Evolutionary conservation across 2,329 filamentous ascomycete genomes (phyloP).

Genomic region (Coleophoma crateriformis): DNA sequence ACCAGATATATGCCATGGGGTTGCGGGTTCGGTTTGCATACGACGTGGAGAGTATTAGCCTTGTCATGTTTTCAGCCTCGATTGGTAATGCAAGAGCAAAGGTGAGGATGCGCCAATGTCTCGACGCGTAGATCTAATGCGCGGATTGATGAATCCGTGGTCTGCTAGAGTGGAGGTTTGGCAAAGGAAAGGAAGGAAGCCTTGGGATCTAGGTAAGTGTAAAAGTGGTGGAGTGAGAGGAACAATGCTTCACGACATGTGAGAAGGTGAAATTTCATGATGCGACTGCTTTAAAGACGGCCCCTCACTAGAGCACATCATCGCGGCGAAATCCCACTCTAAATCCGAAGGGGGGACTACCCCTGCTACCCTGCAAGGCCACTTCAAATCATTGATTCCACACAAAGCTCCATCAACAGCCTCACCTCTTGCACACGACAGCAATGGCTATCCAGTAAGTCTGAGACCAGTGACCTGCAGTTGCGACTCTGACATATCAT

Average conservation of each 20-base stretch:
- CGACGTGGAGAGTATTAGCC: constrained; percentile 82
- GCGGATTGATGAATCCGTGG: too few relatives aligned
- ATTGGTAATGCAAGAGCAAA: neutral
- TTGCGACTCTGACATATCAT: neutral
- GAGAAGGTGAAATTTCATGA: too few relatives aligned
- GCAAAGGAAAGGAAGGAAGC: too few relatives aligned
- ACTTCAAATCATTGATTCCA: constrained; percentile 5
- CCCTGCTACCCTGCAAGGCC: constrained; percentile 1
- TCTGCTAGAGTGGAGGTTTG: too few relatives aligned
- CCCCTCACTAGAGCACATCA: too few relatives aligned
- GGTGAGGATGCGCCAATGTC: neutral
- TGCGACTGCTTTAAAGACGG: too few relatives aligned
- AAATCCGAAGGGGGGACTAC: neutral
- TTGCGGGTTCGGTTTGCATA: constrained; percentile 37
- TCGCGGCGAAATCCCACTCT: neutral
- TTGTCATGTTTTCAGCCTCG: constrained; percentile 48
- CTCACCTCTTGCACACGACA: constrained; percentile 9
- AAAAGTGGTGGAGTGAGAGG: too few relatives aligned
- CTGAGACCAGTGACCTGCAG: too few relatives aligned
- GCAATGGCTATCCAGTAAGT: constrained; percentile 48
- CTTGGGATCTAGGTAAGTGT: too few relatives aligned
- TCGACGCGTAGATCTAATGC: too few relatives aligned
- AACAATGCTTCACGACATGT: too few relatives aligned
- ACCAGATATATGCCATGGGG: constrained; percentile 4
- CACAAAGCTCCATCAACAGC: constrained; percentile 1